These are phyloP conservation scores for Rutidosis leptorrhynchoides DNA, from an alignment of 129 eudicot genomes.

Conservation along the genomic window DNA sequence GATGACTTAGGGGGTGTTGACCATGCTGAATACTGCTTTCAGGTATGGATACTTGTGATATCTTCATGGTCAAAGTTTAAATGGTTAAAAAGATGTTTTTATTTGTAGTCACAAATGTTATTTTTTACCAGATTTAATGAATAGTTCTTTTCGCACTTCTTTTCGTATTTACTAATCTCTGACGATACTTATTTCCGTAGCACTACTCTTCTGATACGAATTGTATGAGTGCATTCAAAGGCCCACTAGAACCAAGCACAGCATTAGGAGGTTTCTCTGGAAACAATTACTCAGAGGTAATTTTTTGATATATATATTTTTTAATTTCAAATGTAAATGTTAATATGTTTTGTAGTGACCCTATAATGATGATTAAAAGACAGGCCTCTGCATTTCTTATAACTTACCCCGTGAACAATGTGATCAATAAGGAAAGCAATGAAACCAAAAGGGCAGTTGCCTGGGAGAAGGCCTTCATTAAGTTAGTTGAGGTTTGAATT, in stretches of 20 bases:
- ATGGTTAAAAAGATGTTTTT: constrained; percentile 20
- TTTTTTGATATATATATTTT: constrained; percentile 15
- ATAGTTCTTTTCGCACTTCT: neutral
- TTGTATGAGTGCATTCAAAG: constrained; percentile 90
- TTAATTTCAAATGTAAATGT: constrained; percentile 1
- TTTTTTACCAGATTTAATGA: neutral
- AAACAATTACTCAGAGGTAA: constrained; percentile 88
- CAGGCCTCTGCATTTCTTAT: constrained; percentile 96
- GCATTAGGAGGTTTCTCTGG: constrained; percentile 93
- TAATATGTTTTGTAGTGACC: constrained; percentile 19
- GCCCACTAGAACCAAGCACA: constrained; percentile 98
- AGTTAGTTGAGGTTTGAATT: constrained; percentile 70
- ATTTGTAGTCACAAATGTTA: constrained; percentile 6
- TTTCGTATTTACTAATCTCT: neutral
- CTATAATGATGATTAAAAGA: constrained; percentile 28
- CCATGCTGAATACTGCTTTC: constrained; percentile 91
- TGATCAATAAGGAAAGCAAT: constrained; percentile 67
- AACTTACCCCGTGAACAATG: constrained; percentile 95
- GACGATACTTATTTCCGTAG: constrained; percentile 39
- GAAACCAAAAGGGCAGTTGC: constrained; percentile 73
- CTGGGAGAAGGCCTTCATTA: constrained; percentile 97
- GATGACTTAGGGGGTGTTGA: constrained; percentile 74
- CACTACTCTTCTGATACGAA: constrained; percentile 72
- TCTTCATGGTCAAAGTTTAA: constrained; percentile 1
- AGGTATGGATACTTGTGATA: constrained; percentile 46